Evolutionary conservation across 352 stramenopile species (phyloP).

Genomic region (Globisporangium paddicum): DNA sequence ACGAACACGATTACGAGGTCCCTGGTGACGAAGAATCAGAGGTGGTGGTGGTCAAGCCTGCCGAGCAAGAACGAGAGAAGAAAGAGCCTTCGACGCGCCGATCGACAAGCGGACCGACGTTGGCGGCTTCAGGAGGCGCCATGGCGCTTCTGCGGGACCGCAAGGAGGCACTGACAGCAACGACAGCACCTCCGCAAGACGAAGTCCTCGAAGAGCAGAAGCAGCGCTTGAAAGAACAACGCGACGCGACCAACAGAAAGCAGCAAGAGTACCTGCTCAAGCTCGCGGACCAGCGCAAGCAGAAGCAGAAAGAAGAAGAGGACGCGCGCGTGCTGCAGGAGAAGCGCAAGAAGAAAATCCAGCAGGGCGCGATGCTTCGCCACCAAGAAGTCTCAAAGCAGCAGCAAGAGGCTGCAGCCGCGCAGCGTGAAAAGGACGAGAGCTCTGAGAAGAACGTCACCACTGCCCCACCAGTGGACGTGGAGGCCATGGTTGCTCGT

Average conservation of each 20-base stretch:
- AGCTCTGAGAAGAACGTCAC: conserved; percentile 19
- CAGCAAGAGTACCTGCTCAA: conserved; percentile 65
- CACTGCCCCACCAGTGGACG: conserved; percentile 25
- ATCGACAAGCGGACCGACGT: background rate
- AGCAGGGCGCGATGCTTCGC: conserved; percentile 46
- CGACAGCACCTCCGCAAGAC: background rate
- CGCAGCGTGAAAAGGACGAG: conserved; percentile 24
- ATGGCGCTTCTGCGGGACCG: conserved; percentile 2
- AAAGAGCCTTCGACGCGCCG: background rate
- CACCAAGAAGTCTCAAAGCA: conserved; percentile 48
- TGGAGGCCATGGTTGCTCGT: conserved; percentile 73
- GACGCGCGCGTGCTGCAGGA: conserved; percentile 47
- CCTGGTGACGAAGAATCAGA: background rate
- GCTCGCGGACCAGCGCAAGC: conserved; percentile 53
- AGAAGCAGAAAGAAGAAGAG: conserved; percentile 72
- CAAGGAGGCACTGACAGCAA: conserved; percentile 4
- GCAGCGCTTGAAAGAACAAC: conserved; percentile 38
- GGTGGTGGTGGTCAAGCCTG: background rate
- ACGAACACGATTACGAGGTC: conserved; percentile 7
- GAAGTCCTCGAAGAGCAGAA: conserved; percentile 29
- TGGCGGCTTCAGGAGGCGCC: background rate
- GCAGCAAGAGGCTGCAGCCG: conserved; percentile 35
- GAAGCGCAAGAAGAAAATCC: conserved; percentile 44
- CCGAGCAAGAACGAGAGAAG: background rate
- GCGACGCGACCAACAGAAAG: conserved; percentile 49